These are phyloP conservation scores for Balakata baccata DNA, from an alignment of 345 rosid genomes.

Conservation along the genomic window DNA sequence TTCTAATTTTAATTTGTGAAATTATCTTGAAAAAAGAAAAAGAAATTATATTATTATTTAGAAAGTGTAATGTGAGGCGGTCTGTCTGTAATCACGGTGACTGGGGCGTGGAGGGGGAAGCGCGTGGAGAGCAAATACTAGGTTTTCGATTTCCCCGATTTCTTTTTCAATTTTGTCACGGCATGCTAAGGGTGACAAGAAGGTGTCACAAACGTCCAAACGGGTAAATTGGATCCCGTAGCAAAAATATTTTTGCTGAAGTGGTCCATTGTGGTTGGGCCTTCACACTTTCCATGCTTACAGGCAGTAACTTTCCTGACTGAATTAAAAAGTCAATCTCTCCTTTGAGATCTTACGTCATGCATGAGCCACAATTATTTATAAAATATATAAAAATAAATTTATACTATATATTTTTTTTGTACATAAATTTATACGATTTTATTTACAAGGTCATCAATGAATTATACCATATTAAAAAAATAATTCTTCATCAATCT, in stretches of 20 bases:
- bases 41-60: too few relatives aligned
- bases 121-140: background rate
- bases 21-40: too few relatives aligned
- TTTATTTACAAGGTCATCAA: too few relatives aligned
- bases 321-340: background rate
- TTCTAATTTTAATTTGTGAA: too few relatives aligned
- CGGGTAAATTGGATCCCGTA: background rate
- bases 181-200: background rate
- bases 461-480: too few relatives aligned
- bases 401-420: too few relatives aligned
- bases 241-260: background rate
- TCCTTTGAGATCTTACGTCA: background rate
- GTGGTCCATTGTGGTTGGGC: background rate
- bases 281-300: background rate
- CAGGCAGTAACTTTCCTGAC: background rate
- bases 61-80: too few relatives aligned
- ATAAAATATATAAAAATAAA: too few relatives aligned
- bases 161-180: background rate
- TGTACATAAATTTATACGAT: too few relatives aligned
- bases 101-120: background rate
- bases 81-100: too few relatives aligned
- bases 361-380: background rate
- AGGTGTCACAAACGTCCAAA: background rate
- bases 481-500: too few relatives aligned
- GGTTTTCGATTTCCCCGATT: too few relatives aligned